Percentiles rank a stretch among this genome's conserved stretches.
Conservation (phyloP, 176 grass and related monocot species). For the Rhynchospora breviuscula region DNA sequence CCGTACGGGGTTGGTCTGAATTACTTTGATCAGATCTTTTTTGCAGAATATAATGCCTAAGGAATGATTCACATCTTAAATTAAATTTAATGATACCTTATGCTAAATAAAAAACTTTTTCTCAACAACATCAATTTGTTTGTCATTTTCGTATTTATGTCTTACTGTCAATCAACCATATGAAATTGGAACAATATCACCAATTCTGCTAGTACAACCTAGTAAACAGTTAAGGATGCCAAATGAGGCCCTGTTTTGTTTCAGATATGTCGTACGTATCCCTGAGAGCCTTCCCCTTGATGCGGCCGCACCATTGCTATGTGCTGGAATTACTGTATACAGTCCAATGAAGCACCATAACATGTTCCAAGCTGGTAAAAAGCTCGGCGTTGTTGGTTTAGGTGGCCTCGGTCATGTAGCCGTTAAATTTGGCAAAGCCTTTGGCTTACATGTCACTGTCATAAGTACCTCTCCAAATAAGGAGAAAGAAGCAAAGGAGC, state of each 20-base stretch:
- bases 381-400: slow-evolving; percentile 55
- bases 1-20: too few species aligned
- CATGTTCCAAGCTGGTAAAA: slow-evolving; percentile 43
- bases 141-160: too few species aligned
- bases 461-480: slow-evolving; percentile 70
- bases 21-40: too few species aligned
- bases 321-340: slow-evolving; percentile 66
- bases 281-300: slow-evolving; percentile 53
- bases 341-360: slow-evolving; percentile 66
- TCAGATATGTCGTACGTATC: slow-evolving; percentile 48
- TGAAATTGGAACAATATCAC: not conserved
- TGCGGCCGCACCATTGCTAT: slow-evolving; percentile 52
- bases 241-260: not conserved
- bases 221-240: not conserved
- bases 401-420: slow-evolving; percentile 68
- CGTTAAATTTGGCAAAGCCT: slow-evolving; percentile 69
- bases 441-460: slow-evolving; percentile 47
- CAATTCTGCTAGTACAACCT: not conserved
- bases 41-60: too few species aligned
- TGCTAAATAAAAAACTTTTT: too few species aligned
- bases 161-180: not conserved
- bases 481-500: slow-evolving; percentile 55
- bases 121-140: too few species aligned
- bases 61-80: too few species aligned
- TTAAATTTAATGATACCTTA: too few species aligned